A percentile compares a stretch with the other conserved stretches of the same genome.
These are phyloP conservation scores for Crithidia acanthocephali DNA, from an alignment of 208 protist genomes.

Conservation along the genomic window DNA sequence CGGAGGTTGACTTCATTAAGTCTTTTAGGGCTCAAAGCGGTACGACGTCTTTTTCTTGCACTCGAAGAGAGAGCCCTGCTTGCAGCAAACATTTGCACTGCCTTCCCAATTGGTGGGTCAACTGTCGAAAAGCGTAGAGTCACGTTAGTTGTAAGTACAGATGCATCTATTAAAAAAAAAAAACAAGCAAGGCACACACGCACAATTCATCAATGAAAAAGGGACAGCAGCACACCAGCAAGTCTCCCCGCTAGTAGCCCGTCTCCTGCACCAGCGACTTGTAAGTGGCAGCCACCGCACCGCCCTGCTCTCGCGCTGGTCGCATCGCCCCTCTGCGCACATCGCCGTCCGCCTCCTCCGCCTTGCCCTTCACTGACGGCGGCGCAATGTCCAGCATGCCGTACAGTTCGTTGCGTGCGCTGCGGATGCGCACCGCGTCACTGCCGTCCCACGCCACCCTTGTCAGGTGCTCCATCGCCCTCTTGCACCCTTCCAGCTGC, in stretches of 20 bases:
- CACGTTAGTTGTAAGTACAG: no score
- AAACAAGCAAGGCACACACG: neutral
- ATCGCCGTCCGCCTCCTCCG: slow-evolving; percentile 8
- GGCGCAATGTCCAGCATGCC: slow-evolving; percentile 62
- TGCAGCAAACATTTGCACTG: no score
- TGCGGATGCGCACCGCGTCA: slow-evolving; percentile 62
- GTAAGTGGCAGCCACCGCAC: slow-evolving; percentile 74
- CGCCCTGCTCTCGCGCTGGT: slow-evolving; percentile 16
- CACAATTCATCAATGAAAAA: neutral
- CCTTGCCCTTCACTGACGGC: slow-evolving; percentile 17
- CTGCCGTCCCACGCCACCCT: slow-evolving; percentile 82
- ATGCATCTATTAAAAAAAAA: neutral
- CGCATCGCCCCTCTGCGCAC: slow-evolving; percentile 18
- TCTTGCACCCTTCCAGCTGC: slow-evolving; percentile 32
- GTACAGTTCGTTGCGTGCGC: slow-evolving; percentile 82
- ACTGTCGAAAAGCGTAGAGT: no score
- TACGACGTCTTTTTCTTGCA: no score
- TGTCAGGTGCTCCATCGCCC: slow-evolving; percentile 68
- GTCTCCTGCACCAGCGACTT: slow-evolving; percentile 80
- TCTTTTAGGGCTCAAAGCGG: no score
- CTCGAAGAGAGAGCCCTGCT: no score
- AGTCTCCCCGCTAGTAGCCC: slow-evolving; percentile 60
- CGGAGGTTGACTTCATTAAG: no score
- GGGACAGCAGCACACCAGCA: no score
- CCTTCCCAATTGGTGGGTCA: no score